Evolutionary conservation across 2,329 filamentous ascomycete species (phyloP).

Genomic region (Zymoseptoria brevis): DNA sequence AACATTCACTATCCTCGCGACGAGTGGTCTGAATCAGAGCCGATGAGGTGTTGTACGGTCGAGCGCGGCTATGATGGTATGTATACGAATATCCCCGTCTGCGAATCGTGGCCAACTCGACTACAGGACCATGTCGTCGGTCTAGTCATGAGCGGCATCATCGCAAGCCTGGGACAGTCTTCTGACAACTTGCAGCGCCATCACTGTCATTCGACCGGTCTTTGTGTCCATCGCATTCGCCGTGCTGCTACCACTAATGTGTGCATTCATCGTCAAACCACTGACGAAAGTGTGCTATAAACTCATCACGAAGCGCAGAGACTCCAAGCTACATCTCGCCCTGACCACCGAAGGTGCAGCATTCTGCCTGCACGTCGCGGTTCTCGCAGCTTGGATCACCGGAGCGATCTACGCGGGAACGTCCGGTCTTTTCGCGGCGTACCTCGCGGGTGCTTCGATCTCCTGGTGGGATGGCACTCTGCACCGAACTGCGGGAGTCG

Average conservation of each 20-base stretch:
- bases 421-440: constrained; percentile 55
- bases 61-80: constrained; percentile 62
- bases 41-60: constrained; percentile 56
- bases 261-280: constrained; percentile 40
- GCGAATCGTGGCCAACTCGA: not conserved
- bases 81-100: not conserved
- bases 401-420: constrained; percentile 53
- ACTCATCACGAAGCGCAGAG: not conserved
- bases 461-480: constrained; percentile 50
- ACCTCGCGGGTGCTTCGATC: constrained; percentile 48
- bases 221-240: constrained; percentile 47
- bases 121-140: constrained; percentile 62
- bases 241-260: constrained; percentile 40
- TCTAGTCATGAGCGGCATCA: constrained; percentile 67
- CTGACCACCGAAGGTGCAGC: constrained; percentile 27
- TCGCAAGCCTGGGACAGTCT: constrained; percentile 53
- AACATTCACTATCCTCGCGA: constrained; percentile 56
- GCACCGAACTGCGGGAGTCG: not conserved
- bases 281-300: constrained; percentile 21
- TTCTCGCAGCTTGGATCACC: constrained; percentile 45
- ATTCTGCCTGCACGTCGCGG: constrained; percentile 41
- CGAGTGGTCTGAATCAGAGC: constrained; percentile 49
- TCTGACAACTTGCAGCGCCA: constrained; percentile 28
- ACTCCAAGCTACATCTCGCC: not conserved
- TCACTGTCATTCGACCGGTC: constrained; percentile 44